Evolutionary conservation across 306 rosid species (phyloP).

Genomic region (Pueraria montana): DNA sequence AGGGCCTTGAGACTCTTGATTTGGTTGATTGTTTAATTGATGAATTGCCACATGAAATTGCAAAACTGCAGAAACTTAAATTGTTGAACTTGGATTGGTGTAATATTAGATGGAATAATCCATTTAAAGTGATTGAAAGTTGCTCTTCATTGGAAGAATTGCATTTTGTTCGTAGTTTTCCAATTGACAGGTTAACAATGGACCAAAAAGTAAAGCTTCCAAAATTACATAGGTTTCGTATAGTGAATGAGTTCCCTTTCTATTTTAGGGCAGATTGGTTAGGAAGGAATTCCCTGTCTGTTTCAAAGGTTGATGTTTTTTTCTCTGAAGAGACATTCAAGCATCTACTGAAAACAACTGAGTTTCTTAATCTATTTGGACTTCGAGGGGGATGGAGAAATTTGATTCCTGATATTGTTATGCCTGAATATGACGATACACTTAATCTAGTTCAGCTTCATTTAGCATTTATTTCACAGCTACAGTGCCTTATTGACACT

Average conservation of each 20-base stretch:
- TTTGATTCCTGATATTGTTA: slow-evolving; percentile 32
- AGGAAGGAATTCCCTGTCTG: background rate
- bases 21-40: fast-evolving
- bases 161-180: background rate
- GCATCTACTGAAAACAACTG: background rate
- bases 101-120: too few relatives aligned
- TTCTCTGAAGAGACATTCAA: background rate
- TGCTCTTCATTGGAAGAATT: too few relatives aligned
- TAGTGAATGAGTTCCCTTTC: background rate
- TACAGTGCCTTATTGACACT: slow-evolving; percentile 18
- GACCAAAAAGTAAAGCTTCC: background rate
- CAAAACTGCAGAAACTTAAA: too few relatives aligned
- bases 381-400: background rate
- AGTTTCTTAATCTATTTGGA: background rate
- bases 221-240: background rate
- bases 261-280: background rate
- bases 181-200: background rate
- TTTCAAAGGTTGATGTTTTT: fast-evolving
- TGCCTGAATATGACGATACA: background rate
- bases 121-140: too few relatives aligned
- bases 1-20: slow-evolving; percentile 28
- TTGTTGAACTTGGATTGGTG: too few relatives aligned
- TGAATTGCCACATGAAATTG: background rate
- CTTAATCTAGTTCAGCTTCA: background rate
- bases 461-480: fast-evolving